These are phyloP conservation scores for Oryza meyeriana DNA, from an alignment of 176 grass and related monocot species.

Conservation along the genomic window DNA sequence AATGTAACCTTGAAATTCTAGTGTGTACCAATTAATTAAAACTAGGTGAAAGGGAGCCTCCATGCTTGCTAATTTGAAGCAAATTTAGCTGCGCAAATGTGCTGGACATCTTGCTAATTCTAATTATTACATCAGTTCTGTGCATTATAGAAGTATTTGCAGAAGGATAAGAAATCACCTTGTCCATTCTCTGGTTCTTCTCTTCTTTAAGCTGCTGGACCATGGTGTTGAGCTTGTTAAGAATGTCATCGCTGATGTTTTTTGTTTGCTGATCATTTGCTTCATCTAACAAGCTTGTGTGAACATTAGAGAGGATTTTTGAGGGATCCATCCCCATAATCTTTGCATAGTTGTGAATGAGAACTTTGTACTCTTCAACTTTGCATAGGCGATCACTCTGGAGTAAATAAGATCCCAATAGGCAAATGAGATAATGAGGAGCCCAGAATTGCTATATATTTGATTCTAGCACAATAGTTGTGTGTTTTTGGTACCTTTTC, in stretches of 20 bases:
- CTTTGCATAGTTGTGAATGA: slow-evolving; percentile 60
- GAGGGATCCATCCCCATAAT: slow-evolving; percentile 90
- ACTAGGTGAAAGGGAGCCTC: not conserved
- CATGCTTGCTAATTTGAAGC: not conserved
- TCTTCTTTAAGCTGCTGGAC: slow-evolving; percentile 87
- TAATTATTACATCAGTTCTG: slow-evolving; percentile 8
- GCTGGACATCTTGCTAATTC: not conserved
- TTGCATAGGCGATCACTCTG: slow-evolving; percentile 83
- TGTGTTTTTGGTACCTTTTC: slow-evolving; percentile 65
- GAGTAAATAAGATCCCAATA: slow-evolving; percentile 21
- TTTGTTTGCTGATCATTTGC: slow-evolving; percentile 60
- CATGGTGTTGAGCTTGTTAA: slow-evolving; percentile 64
- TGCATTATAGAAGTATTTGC: slow-evolving; percentile 19
- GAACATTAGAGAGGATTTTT: slow-evolving; percentile 65
- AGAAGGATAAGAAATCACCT: slow-evolving; percentile 52
- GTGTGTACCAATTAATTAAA: not conserved
- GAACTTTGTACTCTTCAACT: slow-evolving; percentile 77
- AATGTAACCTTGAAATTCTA: not conserved
- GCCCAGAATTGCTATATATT: not conserved
- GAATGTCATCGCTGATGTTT: slow-evolving; percentile 87
- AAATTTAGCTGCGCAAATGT: not conserved
- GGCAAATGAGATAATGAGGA: not conserved
- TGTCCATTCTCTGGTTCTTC: slow-evolving; percentile 78
- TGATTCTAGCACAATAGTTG: not conserved
- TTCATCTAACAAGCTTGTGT: slow-evolving; percentile 67